Conservation (phyloP, 2,329 filamentous ascomycete species). For the Byssoonygena ceratinophila region DNA sequence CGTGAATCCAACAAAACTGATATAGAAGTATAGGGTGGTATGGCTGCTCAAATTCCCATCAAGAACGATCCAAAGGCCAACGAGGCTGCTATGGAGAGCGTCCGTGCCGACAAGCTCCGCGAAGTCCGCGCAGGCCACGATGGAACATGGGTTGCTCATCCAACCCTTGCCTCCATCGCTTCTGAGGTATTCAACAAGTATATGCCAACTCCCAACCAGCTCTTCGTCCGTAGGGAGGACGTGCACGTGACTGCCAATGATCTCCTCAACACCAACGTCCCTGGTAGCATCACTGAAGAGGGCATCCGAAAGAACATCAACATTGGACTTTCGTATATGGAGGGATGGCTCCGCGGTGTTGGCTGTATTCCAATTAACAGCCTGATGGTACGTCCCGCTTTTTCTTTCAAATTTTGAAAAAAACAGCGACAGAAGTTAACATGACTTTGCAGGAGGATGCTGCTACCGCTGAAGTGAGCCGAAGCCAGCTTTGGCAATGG, state of each 20-base stretch:
- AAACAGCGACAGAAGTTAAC: background rate
- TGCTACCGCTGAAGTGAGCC: conserved; percentile 89
- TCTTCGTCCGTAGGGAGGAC: conserved; percentile 82
- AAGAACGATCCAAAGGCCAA: conserved; percentile 88
- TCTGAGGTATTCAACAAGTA: conserved; percentile 92
- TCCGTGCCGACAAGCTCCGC: conserved; percentile 89
- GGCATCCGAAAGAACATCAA: conserved; percentile 96
- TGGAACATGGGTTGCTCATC: conserved; percentile 95
- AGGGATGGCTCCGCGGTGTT: conserved; percentile 89
- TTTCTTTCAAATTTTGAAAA: background rate
- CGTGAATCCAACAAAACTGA: conserved; percentile 1
- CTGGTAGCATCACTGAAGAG: conserved; percentile 80
- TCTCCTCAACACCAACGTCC: conserved; percentile 95
- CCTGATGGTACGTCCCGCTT: conserved; percentile 57
- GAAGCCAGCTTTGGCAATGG: conserved; percentile 97
- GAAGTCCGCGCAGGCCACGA: conserved; percentile 94
- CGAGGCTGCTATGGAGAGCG: conserved; percentile 84
- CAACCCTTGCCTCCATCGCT: conserved; percentile 77
- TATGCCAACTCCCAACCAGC: conserved; percentile 97
- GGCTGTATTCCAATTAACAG: conserved; percentile 97
- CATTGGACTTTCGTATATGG: conserved; percentile 96
- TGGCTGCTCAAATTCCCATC: conserved; percentile 98
- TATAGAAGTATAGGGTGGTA: conserved; percentile 51
- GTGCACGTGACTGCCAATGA: conserved; percentile 78
- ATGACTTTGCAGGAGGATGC: conserved; percentile 58